Conservation (phyloP, 2,329 filamentous ascomycete genomes). For the Ophiostoma tasmaniense region DNA sequence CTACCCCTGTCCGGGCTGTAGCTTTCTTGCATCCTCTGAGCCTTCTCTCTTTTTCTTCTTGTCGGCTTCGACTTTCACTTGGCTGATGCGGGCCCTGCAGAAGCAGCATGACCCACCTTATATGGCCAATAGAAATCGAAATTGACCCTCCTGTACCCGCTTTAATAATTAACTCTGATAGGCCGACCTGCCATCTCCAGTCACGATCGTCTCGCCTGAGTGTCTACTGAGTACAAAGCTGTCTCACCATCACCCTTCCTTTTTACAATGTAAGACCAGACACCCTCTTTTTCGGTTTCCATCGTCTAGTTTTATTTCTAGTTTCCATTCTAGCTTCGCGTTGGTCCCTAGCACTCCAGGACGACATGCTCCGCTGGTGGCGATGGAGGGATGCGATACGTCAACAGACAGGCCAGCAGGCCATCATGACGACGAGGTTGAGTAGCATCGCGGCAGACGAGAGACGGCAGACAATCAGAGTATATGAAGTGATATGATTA, state of each 20-base stretch:
- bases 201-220: not conserved
- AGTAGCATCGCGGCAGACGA: not conserved
- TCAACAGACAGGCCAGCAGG: not conserved
- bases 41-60: not conserved
- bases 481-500: not conserved
- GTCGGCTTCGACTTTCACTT: constrained; percentile 1
- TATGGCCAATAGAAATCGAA: not conserved
- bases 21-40: not conserved
- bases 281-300: not conserved
- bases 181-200: not conserved
- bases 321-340: not conserved
- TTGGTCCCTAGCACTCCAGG: not conserved
- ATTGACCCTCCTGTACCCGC: not conserved
- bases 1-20: not conserved
- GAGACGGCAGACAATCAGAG: not conserved
- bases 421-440: not conserved
- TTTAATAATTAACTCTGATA: not conserved
- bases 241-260: not conserved
- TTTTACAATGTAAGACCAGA: not conserved
- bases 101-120: not conserved
- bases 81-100: constrained; percentile 7
- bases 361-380: not conserved
- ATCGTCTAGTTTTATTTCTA: not conserved
- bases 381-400: not conserved
- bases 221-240: not conserved